phyloP scores from a whole-genome alignment of 441 rosid genomes.

The Populus tomentosa region DNA sequence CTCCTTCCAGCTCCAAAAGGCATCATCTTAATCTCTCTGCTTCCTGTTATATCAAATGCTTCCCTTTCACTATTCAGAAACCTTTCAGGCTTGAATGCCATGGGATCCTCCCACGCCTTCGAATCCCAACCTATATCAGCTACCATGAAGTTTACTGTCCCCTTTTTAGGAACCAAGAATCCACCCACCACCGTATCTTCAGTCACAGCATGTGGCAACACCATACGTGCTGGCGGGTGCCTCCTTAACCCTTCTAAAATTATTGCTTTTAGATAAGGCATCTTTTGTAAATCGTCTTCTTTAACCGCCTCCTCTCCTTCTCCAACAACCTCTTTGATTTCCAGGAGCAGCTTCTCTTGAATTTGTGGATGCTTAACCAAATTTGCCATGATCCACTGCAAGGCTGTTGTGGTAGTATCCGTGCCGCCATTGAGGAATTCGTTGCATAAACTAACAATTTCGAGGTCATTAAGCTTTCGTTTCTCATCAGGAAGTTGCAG shows the following conservation, averaged over 20 bases:
- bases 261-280: slow-evolving; percentile 36
- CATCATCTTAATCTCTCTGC: slow-evolving; percentile 33
- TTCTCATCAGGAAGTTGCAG: slow-evolving; percentile 28
- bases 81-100: slow-evolving; percentile 39
- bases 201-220: slow-evolving; percentile 34
- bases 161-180: slow-evolving; percentile 30
- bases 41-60: slow-evolving; percentile 36
- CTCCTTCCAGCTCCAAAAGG: slow-evolving; percentile 36
- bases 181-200: slow-evolving; percentile 24
- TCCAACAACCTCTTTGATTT: slow-evolving; percentile 18
- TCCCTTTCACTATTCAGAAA: slow-evolving; percentile 11
- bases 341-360: slow-evolving; percentile 27
- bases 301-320: slow-evolving; percentile 7
- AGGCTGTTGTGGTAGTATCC: slow-evolving; percentile 26
- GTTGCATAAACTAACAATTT: slow-evolving; percentile 19
- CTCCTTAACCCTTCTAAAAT: slow-evolving; percentile 36
- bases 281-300: slow-evolving; percentile 28
- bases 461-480: slow-evolving; percentile 22
- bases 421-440: slow-evolving; percentile 30
- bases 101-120: slow-evolving; percentile 43
- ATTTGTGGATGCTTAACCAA: slow-evolving; percentile 25
- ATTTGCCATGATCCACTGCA: slow-evolving; percentile 42
- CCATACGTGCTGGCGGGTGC: slow-evolving; percentile 38
- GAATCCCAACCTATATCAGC: slow-evolving; percentile 44
- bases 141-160: slow-evolving; percentile 32